Conservation (phyloP, 108 stramenopile species). For the Pseudonitzschia delicatissima region DNA sequence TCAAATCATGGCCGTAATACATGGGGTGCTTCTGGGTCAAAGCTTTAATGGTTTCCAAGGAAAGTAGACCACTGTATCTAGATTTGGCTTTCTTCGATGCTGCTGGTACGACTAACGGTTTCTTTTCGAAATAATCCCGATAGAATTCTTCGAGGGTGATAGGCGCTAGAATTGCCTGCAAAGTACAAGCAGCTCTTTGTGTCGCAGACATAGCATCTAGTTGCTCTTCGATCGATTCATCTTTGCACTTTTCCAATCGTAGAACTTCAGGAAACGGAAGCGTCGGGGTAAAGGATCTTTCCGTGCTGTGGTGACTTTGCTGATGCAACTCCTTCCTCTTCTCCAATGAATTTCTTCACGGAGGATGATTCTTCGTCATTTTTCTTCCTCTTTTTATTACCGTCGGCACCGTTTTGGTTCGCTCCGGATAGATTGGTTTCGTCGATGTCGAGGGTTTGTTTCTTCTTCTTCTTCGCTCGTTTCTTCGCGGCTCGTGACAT, state of each 20-base stretch:
- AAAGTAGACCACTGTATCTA: constrained; percentile 63
- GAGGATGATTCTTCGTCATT: not conserved
- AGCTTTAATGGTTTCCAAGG: constrained; percentile 46
- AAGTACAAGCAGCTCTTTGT: constrained; percentile 55
- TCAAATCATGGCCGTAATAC: constrained; percentile 87
- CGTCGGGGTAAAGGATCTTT: not conserved
- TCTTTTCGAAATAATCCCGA: constrained; percentile 75
- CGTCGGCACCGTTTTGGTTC: constrained; percentile 12
- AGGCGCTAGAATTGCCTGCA: constrained; percentile 66
- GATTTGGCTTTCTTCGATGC: constrained; percentile 11
- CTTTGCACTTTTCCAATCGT: constrained; percentile 8
- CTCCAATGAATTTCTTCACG: not conserved
- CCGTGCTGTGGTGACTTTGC: not conserved
- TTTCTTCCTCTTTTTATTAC: constrained; percentile 8
- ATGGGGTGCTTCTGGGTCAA: constrained; percentile 55
- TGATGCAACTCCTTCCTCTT: not conserved
- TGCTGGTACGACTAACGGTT: constrained; percentile 63
- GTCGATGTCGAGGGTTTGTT: constrained; percentile 23
- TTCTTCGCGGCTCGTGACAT: constrained; percentile 88
- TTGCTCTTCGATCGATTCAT: constrained; percentile 6
- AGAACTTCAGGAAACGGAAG: constrained; percentile 34
- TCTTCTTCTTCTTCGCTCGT: constrained; percentile 72
- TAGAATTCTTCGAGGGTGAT: constrained; percentile 69
- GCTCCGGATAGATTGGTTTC: constrained; percentile 14
- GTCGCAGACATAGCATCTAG: constrained; percentile 46